Conservation (phyloP, 768 basidiomycete genomes). For the Tricholomella constricta region DNA sequence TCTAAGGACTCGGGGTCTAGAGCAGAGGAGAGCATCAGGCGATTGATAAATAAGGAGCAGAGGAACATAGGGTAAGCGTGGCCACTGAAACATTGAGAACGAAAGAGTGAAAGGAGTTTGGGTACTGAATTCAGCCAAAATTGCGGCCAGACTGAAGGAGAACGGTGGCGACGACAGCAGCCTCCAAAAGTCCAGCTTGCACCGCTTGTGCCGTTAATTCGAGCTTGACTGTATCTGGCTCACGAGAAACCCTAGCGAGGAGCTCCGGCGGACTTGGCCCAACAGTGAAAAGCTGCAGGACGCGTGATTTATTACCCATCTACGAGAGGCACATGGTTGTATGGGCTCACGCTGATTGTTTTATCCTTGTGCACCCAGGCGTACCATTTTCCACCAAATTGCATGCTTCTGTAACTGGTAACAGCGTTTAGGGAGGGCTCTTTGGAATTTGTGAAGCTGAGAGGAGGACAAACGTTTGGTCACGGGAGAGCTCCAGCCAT, state of each 20-base stretch:
- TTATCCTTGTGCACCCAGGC: conserved; percentile 39
- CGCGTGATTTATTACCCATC: background rate
- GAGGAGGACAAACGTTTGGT: conserved; percentile 36
- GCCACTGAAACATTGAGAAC: too few relatives aligned
- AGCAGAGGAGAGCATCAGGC: too few relatives aligned
- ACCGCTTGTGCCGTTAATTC: conserved; percentile 51
- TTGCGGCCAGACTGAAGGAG: conserved; percentile 47
- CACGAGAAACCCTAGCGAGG: conserved; percentile 39
- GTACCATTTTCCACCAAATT: conserved; percentile 34
- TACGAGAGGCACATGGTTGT: background rate
- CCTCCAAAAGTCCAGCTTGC: conserved; percentile 45
- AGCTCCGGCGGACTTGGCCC: conserved; percentile 27
- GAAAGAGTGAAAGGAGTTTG: too few relatives aligned
- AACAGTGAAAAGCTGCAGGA: conserved; percentile 37
- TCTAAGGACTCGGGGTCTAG: too few relatives aligned
- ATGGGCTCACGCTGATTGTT: conserved; percentile 34
- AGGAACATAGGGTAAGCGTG: too few relatives aligned
- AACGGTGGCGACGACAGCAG: conserved; percentile 44
- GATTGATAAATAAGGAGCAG: too few relatives aligned
- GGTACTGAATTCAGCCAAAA: conserved; percentile 51
- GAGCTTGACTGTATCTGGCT: conserved; percentile 35
- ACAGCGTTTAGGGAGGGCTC: too few relatives aligned
- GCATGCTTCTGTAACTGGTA: conserved; percentile 38
- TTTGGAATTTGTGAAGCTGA: background rate
- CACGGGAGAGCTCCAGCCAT: conserved; percentile 46